Conservation (phyloP, 441 rosid species). For the Brassica hybrid region DNA sequence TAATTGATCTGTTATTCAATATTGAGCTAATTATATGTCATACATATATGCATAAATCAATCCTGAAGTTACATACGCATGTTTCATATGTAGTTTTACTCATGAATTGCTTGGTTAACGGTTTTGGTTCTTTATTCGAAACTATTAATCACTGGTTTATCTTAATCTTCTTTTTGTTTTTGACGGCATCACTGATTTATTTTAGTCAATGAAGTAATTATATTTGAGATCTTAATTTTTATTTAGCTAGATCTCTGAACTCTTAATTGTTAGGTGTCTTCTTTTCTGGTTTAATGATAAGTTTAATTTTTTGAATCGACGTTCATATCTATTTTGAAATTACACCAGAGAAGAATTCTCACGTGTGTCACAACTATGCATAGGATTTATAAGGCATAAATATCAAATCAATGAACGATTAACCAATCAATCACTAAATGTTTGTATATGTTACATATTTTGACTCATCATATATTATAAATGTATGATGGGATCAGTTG, state of each 20-base stretch:
- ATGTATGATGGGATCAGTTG: slow-evolving; percentile 52
- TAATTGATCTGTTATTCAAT: not conserved
- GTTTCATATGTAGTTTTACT: slow-evolving; percentile 14
- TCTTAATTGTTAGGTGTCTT: not conserved
- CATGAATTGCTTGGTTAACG: slow-evolving; percentile 3
- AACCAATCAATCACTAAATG: not conserved
- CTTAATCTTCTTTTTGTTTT: not conserved
- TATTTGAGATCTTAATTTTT: not conserved
- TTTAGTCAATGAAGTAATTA: not conserved
- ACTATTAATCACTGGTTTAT: not conserved
- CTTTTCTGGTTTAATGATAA: not conserved
- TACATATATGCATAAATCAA: slow-evolving; percentile 6
- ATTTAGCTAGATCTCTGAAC: slow-evolving; percentile 19
- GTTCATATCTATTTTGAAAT: slow-evolving; percentile 1
- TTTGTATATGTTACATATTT: slow-evolving; percentile 3
- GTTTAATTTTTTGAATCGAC: not conserved
- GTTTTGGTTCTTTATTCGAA: slow-evolving; percentile 8
- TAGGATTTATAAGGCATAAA: slow-evolving; percentile 10
- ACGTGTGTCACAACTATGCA: not conserved
- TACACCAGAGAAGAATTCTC: slow-evolving; percentile 2
- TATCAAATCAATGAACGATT: not conserved
- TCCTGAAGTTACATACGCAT: not conserved
- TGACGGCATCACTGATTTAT: slow-evolving; percentile 5
- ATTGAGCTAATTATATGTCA: not conserved
- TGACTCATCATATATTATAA: not conserved